Percentiles rank a stretch among this genome's conserved stretches.
These are phyloP conservation scores for Suhomyces guaymorum DNA, from an alignment of 1,139 yeast genomes.

Conservation along the genomic window DNA sequence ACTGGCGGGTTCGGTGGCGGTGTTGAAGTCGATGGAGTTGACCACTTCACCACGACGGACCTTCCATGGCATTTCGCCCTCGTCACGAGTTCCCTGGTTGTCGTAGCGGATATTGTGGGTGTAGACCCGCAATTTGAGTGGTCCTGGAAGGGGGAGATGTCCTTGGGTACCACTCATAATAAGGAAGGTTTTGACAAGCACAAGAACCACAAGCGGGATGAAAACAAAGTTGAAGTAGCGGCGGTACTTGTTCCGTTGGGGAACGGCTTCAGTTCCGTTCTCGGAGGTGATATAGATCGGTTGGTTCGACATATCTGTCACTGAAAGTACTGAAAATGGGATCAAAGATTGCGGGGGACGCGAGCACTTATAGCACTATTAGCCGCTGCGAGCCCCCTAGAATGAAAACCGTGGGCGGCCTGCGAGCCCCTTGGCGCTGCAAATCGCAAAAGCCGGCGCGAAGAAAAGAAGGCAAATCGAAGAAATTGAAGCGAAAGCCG, in stretches of 20 bases:
- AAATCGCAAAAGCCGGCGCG: too few species aligned
- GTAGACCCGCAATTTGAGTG: constrained; percentile 40
- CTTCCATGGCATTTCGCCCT: constrained; percentile 47
- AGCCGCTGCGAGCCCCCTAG: too few species aligned
- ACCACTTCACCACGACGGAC: constrained; percentile 39
- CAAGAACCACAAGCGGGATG: constrained; percentile 6
- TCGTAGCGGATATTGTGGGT: constrained; percentile 58
- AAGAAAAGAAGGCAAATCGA: too few species aligned
- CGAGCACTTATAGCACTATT: too few species aligned
- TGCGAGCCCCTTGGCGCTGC: too few species aligned
- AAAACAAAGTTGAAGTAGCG: constrained; percentile 8
- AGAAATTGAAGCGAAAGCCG: too few species aligned
- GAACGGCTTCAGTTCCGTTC: too few species aligned
- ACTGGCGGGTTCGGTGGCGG: constrained; percentile 33
- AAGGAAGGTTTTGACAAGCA: constrained; percentile 7
- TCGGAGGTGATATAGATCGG: constrained; percentile 8
- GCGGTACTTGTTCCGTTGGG: too few species aligned
- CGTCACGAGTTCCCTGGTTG: constrained; percentile 26
- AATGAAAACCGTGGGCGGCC: too few species aligned
- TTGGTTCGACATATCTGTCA: too few species aligned
- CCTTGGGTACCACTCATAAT: constrained; percentile 5
- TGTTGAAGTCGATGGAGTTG: constrained; percentile 37
- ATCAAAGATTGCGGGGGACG: too few species aligned
- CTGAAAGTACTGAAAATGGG: too few species aligned
- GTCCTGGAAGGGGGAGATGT: constrained; percentile 8